A percentile compares a stretch with the other conserved stretches of the same genome.
Conservation (phyloP, 108 stramenopile genomes). For the Licmophora abbreviata region DNA sequence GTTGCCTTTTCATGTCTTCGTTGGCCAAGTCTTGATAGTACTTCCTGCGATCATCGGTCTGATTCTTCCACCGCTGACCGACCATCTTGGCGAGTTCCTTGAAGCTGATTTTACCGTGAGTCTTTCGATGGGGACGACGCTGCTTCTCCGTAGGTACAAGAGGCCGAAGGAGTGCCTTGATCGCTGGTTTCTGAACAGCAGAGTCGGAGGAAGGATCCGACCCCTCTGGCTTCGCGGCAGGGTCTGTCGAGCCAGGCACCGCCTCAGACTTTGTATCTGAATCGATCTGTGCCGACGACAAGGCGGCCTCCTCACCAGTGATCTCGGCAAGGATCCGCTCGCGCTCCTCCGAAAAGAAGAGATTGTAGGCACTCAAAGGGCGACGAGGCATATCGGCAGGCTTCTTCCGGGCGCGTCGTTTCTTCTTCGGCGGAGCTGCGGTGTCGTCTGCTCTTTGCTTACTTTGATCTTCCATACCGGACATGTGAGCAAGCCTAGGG, state of each 20-base stretch:
- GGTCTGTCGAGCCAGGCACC: slow-evolving; percentile 4
- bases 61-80: slow-evolving; percentile 44
- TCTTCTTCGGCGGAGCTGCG: slow-evolving; percentile 20
- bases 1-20: slow-evolving; percentile 42
- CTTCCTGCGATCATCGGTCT: slow-evolving; percentile 25
- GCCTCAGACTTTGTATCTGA: slow-evolving; percentile 12
- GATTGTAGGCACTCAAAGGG: slow-evolving; percentile 52
- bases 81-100: slow-evolving; percentile 39
- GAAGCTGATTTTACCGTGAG: slow-evolving; percentile 56
- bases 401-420: slow-evolving; percentile 13
- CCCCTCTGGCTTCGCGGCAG: neutral
- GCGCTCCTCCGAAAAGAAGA: slow-evolving; percentile 56
- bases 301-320: neutral
- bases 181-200: slow-evolving; percentile 1
- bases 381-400: slow-evolving; percentile 49
- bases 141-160: slow-evolving; percentile 31
- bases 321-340: slow-evolving; percentile 45
- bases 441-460: too few relatives aligned
- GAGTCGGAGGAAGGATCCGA: neutral
- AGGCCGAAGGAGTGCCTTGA: slow-evolving; percentile 32
- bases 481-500: too few relatives aligned
- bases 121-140: slow-evolving; percentile 49
- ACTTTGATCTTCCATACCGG: too few relatives aligned
- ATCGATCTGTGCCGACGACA: slow-evolving; percentile 8
- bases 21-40: slow-evolving; percentile 45